A percentile compares a stretch with the other conserved stretches of the same genome.
These are phyloP conservation scores for Chlamydomonas incerta DNA, from an alignment of 139 green algal species.

Conservation along the genomic window DNA sequence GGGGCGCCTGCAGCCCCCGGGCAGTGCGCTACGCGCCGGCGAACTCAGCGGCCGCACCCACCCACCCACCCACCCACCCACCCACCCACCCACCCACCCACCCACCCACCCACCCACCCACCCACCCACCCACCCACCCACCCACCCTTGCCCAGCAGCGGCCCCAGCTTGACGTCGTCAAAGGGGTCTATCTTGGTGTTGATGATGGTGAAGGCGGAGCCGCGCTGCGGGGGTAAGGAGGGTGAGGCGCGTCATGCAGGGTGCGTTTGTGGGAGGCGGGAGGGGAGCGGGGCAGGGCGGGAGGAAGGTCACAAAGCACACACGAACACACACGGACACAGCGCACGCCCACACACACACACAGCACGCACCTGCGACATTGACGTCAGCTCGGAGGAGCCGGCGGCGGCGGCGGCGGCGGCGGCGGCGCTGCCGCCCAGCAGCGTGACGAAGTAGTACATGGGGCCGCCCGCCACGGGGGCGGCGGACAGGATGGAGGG, in stretches of 20 bases:
- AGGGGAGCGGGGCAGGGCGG: neutral
- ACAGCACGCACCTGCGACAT: neutral
- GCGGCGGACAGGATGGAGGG: conserved; percentile 54
- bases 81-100: conserved; percentile 51
- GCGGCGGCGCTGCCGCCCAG: neutral
- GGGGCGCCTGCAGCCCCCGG: no score
- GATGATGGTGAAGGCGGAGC: conserved; percentile 13
- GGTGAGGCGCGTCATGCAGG: neutral
- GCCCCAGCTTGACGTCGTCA: conserved; percentile 74
- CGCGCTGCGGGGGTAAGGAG: neutral
- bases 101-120: conserved; percentile 40
- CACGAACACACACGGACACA: no score
- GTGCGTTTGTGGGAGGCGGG: neutral
- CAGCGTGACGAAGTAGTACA: conserved; percentile 58
- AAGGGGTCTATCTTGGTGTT: conserved; percentile 54
- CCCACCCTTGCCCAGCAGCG: conserved; percentile 72
- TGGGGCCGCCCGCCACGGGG: conserved; percentile 2
- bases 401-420: neutral
- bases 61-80: neutral
- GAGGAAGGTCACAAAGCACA: no score
- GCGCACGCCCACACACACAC: no score
- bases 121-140: conserved; percentile 77
- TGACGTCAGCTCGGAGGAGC: neutral
- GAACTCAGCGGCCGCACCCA: neutral
- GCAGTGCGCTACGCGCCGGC: neutral